phyloP scores from a whole-genome alignment of 371 early-diverging fungal species.

The Lichtheimia hyalospora region DNA sequence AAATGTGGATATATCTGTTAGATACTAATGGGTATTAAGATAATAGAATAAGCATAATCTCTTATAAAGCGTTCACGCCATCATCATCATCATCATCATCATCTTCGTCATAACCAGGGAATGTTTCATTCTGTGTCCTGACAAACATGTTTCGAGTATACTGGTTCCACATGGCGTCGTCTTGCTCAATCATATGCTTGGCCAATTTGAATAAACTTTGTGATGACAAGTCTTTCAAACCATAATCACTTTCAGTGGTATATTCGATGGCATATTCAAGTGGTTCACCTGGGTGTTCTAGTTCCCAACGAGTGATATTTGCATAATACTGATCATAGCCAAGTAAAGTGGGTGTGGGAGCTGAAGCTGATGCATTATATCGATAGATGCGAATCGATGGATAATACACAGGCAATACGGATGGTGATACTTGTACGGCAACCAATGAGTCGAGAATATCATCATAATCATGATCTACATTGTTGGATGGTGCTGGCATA shows the following conservation, averaged over 20 bases:
- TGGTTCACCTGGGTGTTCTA: slow-evolving; percentile 16
- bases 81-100: slow-evolving; percentile 6
- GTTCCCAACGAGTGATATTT: slow-evolving; percentile 44
- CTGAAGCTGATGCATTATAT: slow-evolving; percentile 40
- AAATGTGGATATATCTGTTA: too few species aligned
- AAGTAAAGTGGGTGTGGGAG: slow-evolving; percentile 16
- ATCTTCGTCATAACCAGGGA: slow-evolving; percentile 3
- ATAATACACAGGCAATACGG: slow-evolving; percentile 74
- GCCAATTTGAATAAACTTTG: slow-evolving; percentile 51
- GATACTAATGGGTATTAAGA: too few species aligned
- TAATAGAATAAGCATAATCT: too few species aligned
- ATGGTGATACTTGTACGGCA: slow-evolving; percentile 67
- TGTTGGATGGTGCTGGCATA: not conserved
- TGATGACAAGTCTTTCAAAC: slow-evolving; percentile 58
- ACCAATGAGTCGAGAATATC: slow-evolving; percentile 26
- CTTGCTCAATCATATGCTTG: slow-evolving; percentile 35
- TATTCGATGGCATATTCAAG: slow-evolving; percentile 57
- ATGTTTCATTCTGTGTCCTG: slow-evolving; percentile 28
- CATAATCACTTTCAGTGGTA: slow-evolving; percentile 56
- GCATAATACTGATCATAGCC: slow-evolving; percentile 43
- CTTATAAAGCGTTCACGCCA: not conserved
- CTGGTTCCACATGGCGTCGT: slow-evolving; percentile 26
- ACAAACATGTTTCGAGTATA: slow-evolving; percentile 47
- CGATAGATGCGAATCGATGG: slow-evolving; percentile 72
- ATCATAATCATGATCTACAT: not conserved